phyloP scores from a whole-genome alignment of 768 basidiomycete species.

The Russula lepida region DNA sequence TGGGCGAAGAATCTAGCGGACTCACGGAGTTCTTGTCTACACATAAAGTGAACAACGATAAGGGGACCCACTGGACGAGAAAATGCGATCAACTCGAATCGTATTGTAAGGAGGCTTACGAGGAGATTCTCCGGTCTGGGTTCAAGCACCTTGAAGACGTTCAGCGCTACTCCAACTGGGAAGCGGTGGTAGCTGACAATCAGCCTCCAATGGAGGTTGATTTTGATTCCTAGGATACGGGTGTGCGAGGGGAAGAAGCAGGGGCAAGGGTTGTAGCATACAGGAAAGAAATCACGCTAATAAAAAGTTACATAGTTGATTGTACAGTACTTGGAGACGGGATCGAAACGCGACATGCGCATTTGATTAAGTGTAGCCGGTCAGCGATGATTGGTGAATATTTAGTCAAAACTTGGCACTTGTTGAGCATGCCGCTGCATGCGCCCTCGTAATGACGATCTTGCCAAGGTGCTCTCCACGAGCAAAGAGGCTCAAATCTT shows the following conservation, averaged over 20 bases:
- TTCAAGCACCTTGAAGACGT: not conserved
- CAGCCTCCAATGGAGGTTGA: no score
- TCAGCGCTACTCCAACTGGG: not conserved
- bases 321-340: not conserved
- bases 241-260: no score
- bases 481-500: slow-evolving; percentile 57
- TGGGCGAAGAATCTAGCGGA: not conserved
- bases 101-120: not conserved
- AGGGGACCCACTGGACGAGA: no score
- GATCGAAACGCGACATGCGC: no score
- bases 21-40: not conserved
- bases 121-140: not conserved
- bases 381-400: no score
- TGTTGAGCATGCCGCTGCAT: no score
- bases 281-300: not conserved
- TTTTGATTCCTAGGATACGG: no score
- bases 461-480: slow-evolving; percentile 33
- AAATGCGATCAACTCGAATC: not conserved
- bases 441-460: not conserved
- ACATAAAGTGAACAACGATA: no score
- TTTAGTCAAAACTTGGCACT: not conserved
- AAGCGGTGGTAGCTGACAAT: not conserved
- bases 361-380: no score
- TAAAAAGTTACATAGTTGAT: not conserved
- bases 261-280: no score